These are phyloP conservation scores for Wickerhamomyces pijperi DNA, from an alignment of 805 yeast species.

Conservation along the genomic window DNA sequence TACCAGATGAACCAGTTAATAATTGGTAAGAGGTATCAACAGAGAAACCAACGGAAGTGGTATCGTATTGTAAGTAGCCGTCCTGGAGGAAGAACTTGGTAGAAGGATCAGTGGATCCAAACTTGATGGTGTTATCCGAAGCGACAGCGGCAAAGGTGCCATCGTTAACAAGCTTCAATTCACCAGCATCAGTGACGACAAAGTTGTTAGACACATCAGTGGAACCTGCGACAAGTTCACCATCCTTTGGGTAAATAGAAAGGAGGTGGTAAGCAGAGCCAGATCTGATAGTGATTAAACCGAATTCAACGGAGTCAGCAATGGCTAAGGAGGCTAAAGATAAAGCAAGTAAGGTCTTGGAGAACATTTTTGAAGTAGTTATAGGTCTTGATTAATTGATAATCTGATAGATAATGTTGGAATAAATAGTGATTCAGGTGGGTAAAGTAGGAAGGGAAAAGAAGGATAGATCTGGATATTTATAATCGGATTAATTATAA, in stretches of 20 bases:
- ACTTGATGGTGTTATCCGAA: constrained; percentile 14
- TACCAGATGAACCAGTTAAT: constrained; percentile 6
- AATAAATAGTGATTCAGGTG: too few species aligned
- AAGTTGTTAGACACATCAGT: constrained; percentile 8
- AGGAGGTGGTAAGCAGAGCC: constrained; percentile 24
- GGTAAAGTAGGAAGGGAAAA: too few species aligned
- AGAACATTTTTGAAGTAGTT: constrained; percentile 1
- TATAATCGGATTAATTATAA: too few species aligned
- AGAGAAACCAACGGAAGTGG: constrained; percentile 24
- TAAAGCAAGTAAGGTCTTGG: constrained; percentile 15
- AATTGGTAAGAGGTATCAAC: constrained; percentile 21
- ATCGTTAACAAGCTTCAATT: constrained; percentile 17
- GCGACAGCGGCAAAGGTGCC: constrained; percentile 20
- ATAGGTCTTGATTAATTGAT: not conserved
- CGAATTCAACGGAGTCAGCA: constrained; percentile 28
- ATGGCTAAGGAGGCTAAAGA: constrained; percentile 19
- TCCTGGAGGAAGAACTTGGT: constrained; percentile 28
- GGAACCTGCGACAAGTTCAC: constrained; percentile 10
- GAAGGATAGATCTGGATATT: too few species aligned
- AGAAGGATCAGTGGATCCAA: constrained; percentile 20
- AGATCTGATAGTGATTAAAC: constrained; percentile 24
- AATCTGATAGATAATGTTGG: not conserved
- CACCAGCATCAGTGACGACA: constrained; percentile 23
- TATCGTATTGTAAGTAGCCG: constrained; percentile 25
- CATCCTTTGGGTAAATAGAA: constrained; percentile 12